These are phyloP conservation scores for Apophysomyces sp. DNA, from an alignment of 371 early-diverging fungal genomes.

Conservation along the genomic window DNA sequence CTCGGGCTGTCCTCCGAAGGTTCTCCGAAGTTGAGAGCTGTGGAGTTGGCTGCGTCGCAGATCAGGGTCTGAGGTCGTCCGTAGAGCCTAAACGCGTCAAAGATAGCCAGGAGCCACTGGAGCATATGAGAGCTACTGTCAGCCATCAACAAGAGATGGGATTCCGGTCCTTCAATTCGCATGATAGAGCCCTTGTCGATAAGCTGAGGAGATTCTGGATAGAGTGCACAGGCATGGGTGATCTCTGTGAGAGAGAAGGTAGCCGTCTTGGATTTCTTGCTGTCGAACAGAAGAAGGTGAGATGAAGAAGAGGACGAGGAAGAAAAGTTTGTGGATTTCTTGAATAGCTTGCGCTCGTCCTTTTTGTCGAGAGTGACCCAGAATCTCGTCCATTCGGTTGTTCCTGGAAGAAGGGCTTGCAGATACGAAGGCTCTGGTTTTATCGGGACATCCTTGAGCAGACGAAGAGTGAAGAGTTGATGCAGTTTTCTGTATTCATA, in stretches of 20 bases:
- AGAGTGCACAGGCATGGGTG: constrained; percentile 71
- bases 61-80: constrained; percentile 37
- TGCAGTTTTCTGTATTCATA: constrained; percentile 75
- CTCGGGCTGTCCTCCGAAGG: constrained; percentile 14
- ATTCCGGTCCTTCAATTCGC: constrained; percentile 34
- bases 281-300: constrained; percentile 50
- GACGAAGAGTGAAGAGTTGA: constrained; percentile 66
- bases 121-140: constrained; percentile 35
- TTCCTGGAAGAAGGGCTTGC: constrained; percentile 59
- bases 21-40: constrained; percentile 37
- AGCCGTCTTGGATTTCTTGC: constrained; percentile 56
- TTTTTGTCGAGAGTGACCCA: constrained; percentile 48
- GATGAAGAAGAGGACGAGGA: constrained; percentile 7
- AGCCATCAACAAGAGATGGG: constrained; percentile 45
- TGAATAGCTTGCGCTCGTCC: constrained; percentile 21
- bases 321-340: constrained; percentile 26
- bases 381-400: constrained; percentile 62
- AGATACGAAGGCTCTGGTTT: constrained; percentile 31
- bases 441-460: constrained; percentile 36
- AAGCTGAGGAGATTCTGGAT: constrained; percentile 56
- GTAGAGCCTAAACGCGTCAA: constrained; percentile 50
- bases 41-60: constrained; percentile 18
- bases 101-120: constrained; percentile 38
- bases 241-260: constrained; percentile 49
- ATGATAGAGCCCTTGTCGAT: constrained; percentile 48